Conservation (phyloP, 805 yeast species). For the Wickerhamiella slavikovae region DNA sequence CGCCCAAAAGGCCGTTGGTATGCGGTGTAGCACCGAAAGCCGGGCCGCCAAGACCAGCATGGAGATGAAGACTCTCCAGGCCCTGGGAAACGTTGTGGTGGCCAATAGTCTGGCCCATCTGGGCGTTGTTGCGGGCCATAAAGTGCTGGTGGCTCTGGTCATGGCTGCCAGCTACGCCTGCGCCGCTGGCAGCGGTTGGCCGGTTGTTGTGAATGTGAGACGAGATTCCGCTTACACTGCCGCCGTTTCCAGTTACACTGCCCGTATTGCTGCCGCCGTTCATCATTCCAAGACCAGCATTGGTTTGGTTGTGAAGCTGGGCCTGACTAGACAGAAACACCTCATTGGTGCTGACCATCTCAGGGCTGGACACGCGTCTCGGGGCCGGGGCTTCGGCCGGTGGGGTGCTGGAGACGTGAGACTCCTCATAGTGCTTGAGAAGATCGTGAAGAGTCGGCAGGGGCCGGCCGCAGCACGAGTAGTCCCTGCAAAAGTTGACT, state of each 20-base stretch:
- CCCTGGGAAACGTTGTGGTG: background rate
- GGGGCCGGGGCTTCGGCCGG: conserved; percentile 18
- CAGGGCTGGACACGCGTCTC: conserved; percentile 35
- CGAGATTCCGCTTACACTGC: too few species aligned
- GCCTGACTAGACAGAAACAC: conserved; percentile 36
- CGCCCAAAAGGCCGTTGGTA: background rate
- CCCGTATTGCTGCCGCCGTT: background rate
- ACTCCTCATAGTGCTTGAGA: conserved; percentile 87
- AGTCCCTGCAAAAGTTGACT: conserved; percentile 91
- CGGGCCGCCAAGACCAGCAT: background rate
- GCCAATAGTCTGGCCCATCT: background rate
- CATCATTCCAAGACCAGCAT: conserved; percentile 14
- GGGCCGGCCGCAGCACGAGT: conserved; percentile 83
- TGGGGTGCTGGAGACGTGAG: conserved; percentile 57
- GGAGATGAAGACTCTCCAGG: too few species aligned
- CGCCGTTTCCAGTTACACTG: too few species aligned
- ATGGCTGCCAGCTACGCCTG: background rate
- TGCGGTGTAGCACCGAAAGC: background rate
- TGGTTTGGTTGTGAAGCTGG: background rate
- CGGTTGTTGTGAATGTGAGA: too few species aligned
- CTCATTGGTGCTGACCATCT: conserved; percentile 82
- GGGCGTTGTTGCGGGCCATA: background rate
- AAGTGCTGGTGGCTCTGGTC: background rate
- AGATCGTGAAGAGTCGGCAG: conserved; percentile 88
- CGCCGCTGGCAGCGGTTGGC: too few species aligned